These are phyloP conservation scores for Rhodotorula sp. DNA, from an alignment of 1,284 basidiomycete genomes.

Conservation along the genomic window DNA sequence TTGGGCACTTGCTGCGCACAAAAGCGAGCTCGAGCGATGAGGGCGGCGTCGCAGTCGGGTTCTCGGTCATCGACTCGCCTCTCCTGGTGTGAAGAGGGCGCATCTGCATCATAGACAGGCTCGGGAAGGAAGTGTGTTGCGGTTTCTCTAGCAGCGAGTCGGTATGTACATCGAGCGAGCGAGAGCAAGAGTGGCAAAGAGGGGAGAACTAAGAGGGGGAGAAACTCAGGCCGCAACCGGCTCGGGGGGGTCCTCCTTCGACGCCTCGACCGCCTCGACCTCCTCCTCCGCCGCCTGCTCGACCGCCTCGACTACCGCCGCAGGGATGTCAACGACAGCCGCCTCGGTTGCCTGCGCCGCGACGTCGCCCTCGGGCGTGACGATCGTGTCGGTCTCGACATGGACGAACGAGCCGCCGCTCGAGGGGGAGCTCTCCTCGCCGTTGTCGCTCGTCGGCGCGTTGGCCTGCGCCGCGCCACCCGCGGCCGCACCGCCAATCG, in stretches of 20 bases:
- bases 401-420: constrained; percentile 31
- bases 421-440: constrained; percentile 6
- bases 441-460: constrained; percentile 6
- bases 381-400: constrained; percentile 28
- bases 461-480: not conserved
- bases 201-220: not conserved
- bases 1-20: constrained; percentile 86
- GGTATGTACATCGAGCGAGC: constrained; percentile 6
- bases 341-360: constrained; percentile 12
- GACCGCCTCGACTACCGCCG: constrained; percentile 1
- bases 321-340: constrained; percentile 7
- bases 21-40: constrained; percentile 90
- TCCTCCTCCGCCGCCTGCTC: constrained; percentile 8
- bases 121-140: not conserved
- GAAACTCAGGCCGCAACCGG: constrained; percentile 22
- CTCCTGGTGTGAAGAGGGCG: constrained; percentile 62
- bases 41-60: constrained; percentile 90
- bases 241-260: constrained; percentile 34
- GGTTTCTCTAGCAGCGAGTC: not conserved
- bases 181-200: not conserved
- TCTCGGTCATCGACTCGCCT: constrained; percentile 80
- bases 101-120: no score
- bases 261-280: not conserved
- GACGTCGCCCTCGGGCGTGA: constrained; percentile 11
- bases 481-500: not conserved